These are phyloP conservation scores for Eucalyptus polybractea DNA, from an alignment of 345 rosid genomes.

Conservation along the genomic window DNA sequence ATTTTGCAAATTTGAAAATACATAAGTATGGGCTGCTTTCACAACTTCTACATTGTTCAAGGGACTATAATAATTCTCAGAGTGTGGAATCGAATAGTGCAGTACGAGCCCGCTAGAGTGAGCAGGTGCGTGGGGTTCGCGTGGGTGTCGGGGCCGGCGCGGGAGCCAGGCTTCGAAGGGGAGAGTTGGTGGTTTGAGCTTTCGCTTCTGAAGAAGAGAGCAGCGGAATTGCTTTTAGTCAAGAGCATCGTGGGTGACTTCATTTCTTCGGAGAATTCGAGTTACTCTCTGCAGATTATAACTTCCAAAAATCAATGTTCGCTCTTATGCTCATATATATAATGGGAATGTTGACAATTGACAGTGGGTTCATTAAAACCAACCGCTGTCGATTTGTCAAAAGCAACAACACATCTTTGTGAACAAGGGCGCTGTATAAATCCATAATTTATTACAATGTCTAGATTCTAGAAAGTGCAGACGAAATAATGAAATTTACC, in stretches of 20 bases:
- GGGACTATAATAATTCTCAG: no score
- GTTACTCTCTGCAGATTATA: background rate
- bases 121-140: slow-evolving; percentile 53
- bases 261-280: background rate
- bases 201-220: slow-evolving; percentile 15
- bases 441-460: accelerated
- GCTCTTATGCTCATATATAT: background rate
- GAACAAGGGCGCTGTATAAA: no score
- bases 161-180: slow-evolving; percentile 42
- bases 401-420: background rate
- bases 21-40: no score
- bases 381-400: background rate
- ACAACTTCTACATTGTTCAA: no score
- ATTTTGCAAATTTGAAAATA: no score
- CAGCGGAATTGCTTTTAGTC: slow-evolving; percentile 10
- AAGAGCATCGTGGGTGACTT: slow-evolving; percentile 8
- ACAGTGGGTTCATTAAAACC: background rate
- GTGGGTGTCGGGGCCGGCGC: slow-evolving; percentile 21
- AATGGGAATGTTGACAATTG: background rate
- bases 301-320: no score
- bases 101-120: no score
- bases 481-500: no score
- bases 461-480: background rate
- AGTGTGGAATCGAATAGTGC: no score
- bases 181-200: slow-evolving; percentile 40